Evolutionary conservation across 805 yeast genomes (phyloP), one percentile per base, ranked within the genome.

Genomic region (Candida ficus): DNA sequence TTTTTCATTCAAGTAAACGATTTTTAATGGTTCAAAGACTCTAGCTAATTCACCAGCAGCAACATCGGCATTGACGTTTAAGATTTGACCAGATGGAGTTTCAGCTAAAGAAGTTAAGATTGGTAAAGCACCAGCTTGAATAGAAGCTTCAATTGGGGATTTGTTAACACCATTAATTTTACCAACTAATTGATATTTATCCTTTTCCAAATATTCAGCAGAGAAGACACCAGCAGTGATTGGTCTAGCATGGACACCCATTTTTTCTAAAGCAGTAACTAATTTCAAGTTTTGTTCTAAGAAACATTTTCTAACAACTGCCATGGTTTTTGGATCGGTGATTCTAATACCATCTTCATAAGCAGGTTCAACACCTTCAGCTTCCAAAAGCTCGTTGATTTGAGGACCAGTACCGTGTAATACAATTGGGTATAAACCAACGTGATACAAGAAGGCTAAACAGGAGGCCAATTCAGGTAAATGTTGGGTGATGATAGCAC

Each of bases 371-470:
- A 93, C 87, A 30, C 96, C 96, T 63, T 87, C 95, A 38, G 80
- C 81, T 64, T 93, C 99, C 44, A 93, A 73, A 52, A 89, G 77
- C 56, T 85, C 95, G 61, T 93, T 93, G 67, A 93, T 93, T 67
- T 93, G 99, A 7, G 99, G 99, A 16, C 99, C 99, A 1, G 99
- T 93, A 22, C 99, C 99, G 60, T 93, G 99, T 43, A 93, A 74
- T 9, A 93, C 95, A 47, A 93, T 89, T 20, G 99, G 99, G 57
- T 89, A 93, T 45, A 93, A 75, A 11, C 99, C 99, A 38, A 93
- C 96, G 59, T 93, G 99, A 70, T 93, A 93, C 50, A 93, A 70
- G 64, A 93, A 93, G 5, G 98, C 97, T 48, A 93, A 71, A 57
- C 97, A 90, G 1, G 96, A 86, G 0, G 99, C 99, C 53, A 93